Base-by-base conservation (phyloP, 495 filamentous ascomycete species). In the Penicillium ucsense region DNA sequence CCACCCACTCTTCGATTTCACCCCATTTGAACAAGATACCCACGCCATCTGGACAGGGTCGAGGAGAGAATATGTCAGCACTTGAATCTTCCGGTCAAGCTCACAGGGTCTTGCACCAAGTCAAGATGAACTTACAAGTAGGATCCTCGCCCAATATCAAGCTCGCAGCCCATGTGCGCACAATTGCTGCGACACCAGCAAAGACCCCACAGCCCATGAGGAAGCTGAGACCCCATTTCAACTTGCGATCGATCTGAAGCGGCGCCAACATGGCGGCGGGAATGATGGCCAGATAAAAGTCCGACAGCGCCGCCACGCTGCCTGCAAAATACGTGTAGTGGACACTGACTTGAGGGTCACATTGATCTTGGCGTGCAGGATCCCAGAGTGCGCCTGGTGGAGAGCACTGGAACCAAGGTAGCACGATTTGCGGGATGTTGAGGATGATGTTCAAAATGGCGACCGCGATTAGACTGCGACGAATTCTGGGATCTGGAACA, bases 211-310 rank as follows among this genome's bases (percentile, higher is more conserved):
- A 55, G 35, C 57, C 57, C 57, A 60, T 60, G 30, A 60, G 51
- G 51, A 60, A 60, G 35, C 54, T 51, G 5, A 60, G 33, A 41
- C 57, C 57, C 57, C 54, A 60, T 51, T 60, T 60, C 8, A 60
- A 32, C 38, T 57, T 60, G 12, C 49, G 49, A 45, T 60, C 57
- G 36, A 60, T 60, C 6, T 48, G 52, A 11, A 60, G 32, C 8
- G 57, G 57, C 2, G 54, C 35, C 8, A 60, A 44, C 54, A 60
- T 57, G 34, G 53, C 43, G 8, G 51, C 53, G 10, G 57, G 57
- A 12, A 60, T 50, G 20, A 57, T 50, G 32, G 57, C 54, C 28
- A 60, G 54, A 31, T 60, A 60, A 29, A 60, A 52, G 20, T 60
- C 57, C 9, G 57, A 57, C 8, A 60, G 32, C 3, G 54, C 57